Evolutionary conservation across 371 early-diverging fungal genomes (phyloP).

Genomic region (Parasitella parasitica): DNA sequence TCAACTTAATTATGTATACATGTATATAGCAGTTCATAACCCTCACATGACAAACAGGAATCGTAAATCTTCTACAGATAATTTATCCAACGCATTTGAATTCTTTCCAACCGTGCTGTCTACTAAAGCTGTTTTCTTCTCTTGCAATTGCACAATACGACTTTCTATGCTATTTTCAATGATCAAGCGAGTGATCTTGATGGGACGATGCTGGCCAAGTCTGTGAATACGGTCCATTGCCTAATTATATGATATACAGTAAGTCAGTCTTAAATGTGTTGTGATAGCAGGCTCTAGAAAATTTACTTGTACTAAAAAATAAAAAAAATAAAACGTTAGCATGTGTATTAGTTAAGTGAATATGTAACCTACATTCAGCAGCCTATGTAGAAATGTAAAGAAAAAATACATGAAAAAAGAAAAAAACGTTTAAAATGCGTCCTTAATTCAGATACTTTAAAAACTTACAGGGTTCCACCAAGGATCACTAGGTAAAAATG

Average conservation of each 20-base stretch:
- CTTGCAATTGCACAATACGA: constrained; percentile 91
- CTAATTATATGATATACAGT: constrained; percentile 50
- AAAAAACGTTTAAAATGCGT: background rate
- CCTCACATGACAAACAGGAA: constrained; percentile 80
- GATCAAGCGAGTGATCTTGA: constrained; percentile 85
- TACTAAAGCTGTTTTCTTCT: constrained; percentile 92
- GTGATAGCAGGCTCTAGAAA: background rate
- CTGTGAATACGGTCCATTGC: constrained; percentile 93
- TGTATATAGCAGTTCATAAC: too few relatives aligned
- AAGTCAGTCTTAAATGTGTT: background rate
- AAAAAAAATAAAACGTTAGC: background rate
- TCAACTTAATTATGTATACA: too few relatives aligned
- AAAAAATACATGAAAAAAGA: background rate
- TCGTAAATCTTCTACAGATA: constrained; percentile 83
- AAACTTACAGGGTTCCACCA: constrained; percentile 91
- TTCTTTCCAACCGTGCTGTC: constrained; percentile 88
- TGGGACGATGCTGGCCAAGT: constrained; percentile 88
- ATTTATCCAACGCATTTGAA: constrained; percentile 56
- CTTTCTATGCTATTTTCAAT: constrained; percentile 96
- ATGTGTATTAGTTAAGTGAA: background rate
- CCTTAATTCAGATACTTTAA: too few relatives aligned
- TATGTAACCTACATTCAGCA: constrained; percentile 42
- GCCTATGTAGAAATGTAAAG: constrained; percentile 18
- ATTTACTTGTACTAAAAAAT: constrained; percentile 30
- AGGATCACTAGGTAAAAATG: constrained; percentile 52